Percentiles rank a stretch among this genome's conserved stretches.
Evolutionary conservation across 106 monocot species (phyloP).

Genomic region (Allium cepa): DNA sequence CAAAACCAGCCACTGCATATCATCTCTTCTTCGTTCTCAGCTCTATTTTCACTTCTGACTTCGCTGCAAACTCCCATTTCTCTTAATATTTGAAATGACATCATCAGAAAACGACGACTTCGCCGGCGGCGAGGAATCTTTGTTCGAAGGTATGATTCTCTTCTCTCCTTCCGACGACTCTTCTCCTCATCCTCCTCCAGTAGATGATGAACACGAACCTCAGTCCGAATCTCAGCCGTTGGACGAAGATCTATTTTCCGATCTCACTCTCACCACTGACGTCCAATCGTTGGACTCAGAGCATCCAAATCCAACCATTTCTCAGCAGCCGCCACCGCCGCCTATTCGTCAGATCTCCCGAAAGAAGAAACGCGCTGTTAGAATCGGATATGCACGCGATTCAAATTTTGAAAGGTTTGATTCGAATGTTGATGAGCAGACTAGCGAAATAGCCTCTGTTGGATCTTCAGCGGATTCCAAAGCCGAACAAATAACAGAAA

Average conservation of each 20-base stretch:
- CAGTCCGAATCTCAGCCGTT: slow-evolving; percentile 32
- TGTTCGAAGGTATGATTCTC: slow-evolving; percentile 97
- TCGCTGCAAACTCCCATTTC: not conserved
- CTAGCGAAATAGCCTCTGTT: not conserved
- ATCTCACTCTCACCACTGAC: slow-evolving; percentile 59
- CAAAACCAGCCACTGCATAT: too few species aligned
- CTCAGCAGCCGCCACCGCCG: not conserved
- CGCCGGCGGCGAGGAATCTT: slow-evolving; percentile 9
- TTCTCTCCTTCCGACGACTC: slow-evolving; percentile 43
- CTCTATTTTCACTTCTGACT: not conserved
- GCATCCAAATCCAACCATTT: not conserved
- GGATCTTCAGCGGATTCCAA: too few species aligned
- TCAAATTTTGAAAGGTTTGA: not conserved
- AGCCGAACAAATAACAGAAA: too few species aligned
- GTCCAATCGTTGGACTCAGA: not conserved
- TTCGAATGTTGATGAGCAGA: too few species aligned
- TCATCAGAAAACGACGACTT: not conserved
- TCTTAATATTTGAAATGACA: not conserved
- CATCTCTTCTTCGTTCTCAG: too few species aligned
- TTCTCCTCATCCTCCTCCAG: slow-evolving; percentile 6
- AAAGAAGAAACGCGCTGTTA: slow-evolving; percentile 86
- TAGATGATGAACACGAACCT: not conserved
- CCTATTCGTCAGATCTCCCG: slow-evolving; percentile 48
- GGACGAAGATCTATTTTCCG: slow-evolving; percentile 84
- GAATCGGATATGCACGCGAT: slow-evolving; percentile 80